Evolutionary conservation across 805 yeast species (phyloP).

Genomic region (Hanseniaspora vineae): DNA sequence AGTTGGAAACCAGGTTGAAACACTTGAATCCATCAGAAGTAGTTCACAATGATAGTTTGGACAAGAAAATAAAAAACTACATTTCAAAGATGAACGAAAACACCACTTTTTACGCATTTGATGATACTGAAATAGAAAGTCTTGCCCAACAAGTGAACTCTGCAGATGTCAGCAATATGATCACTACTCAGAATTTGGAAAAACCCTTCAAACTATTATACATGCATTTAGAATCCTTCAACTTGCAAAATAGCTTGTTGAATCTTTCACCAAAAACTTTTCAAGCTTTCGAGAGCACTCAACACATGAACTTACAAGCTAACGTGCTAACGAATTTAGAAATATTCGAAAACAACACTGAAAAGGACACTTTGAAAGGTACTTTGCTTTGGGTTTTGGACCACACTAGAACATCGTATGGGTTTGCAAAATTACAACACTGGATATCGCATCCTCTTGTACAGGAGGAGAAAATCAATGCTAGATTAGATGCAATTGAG

Average conservation of each 20-base stretch:
- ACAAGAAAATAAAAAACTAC: constrained; percentile 22
- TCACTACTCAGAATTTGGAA: constrained; percentile 7
- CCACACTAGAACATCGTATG: constrained; percentile 69
- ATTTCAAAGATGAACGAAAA: background rate
- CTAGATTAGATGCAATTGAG: constrained; percentile 51
- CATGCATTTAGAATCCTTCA: constrained; percentile 39
- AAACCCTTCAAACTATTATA: constrained; percentile 32
- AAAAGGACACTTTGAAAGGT: constrained; percentile 38
- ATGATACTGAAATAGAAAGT: background rate
- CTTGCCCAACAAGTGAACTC: background rate
- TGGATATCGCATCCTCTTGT: constrained; percentile 74
- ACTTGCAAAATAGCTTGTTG: constrained; percentile 5
- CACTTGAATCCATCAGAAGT: constrained; percentile 74
- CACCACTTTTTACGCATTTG: background rate
- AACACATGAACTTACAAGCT: constrained; percentile 45
- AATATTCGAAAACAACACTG: constrained; percentile 54
- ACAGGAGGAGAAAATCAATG: constrained; percentile 37
- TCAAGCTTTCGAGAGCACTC: constrained; percentile 20
- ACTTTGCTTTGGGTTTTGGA: constrained; percentile 70
- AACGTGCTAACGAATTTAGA: constrained; percentile 63
- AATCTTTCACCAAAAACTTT: background rate
- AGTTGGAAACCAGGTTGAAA: constrained; percentile 59
- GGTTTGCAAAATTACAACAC: constrained; percentile 46
- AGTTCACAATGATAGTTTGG: constrained; percentile 17
- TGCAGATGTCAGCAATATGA: background rate